Conservation (phyloP, 2,329 filamentous ascomycete genomes). For the Cucurbitaria berberidis region DNA sequence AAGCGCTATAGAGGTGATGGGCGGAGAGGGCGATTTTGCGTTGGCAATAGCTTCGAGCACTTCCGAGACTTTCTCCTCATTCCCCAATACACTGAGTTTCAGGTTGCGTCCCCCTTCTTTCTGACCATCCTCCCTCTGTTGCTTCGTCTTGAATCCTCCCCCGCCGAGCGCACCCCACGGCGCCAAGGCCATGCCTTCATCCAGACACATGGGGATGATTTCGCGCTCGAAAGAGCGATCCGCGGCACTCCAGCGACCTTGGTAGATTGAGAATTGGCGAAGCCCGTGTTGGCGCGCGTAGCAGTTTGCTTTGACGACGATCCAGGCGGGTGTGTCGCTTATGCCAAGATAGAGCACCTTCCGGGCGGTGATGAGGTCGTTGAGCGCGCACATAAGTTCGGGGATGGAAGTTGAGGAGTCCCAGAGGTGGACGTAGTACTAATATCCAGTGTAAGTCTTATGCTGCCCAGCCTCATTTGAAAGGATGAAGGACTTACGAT, state of each 20-base stretch:
- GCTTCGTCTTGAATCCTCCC: conserved; percentile 51
- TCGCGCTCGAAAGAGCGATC: conserved; percentile 55
- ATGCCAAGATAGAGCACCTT: conserved; percentile 56
- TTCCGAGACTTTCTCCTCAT: conserved; percentile 60
- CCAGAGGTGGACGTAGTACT: conserved; percentile 51
- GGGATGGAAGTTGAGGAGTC: conserved; percentile 52
- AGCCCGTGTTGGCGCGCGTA: conserved; percentile 51
- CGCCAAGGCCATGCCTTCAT: conserved; percentile 52
- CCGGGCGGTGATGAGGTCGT: conserved; percentile 49
- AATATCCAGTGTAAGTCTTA: conserved; percentile 27
- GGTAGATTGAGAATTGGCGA: conserved; percentile 49
- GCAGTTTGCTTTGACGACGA: conserved; percentile 37
- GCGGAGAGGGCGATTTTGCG: conserved; percentile 56
- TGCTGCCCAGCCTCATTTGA: not conserved
- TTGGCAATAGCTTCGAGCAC: conserved; percentile 67
- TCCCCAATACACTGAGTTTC: conserved; percentile 47
- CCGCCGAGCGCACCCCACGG: conserved; percentile 62
- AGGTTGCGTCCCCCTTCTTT: conserved; percentile 48
- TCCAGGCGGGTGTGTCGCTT: conserved; percentile 53
- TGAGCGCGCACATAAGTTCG: conserved; percentile 54
- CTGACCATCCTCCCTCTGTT: conserved; percentile 52
- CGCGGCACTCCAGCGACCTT: conserved; percentile 52
- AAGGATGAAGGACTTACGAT: conserved; percentile 18
- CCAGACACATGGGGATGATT: conserved; percentile 53
- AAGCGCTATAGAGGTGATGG: conserved; percentile 66